A percentile compares a stretch with the other conserved stretches of the same genome.
These are phyloP conservation scores for Pythium utonaiense DNA, from an alignment of 352 stramenopile genomes.

Conservation along the genomic window DNA sequence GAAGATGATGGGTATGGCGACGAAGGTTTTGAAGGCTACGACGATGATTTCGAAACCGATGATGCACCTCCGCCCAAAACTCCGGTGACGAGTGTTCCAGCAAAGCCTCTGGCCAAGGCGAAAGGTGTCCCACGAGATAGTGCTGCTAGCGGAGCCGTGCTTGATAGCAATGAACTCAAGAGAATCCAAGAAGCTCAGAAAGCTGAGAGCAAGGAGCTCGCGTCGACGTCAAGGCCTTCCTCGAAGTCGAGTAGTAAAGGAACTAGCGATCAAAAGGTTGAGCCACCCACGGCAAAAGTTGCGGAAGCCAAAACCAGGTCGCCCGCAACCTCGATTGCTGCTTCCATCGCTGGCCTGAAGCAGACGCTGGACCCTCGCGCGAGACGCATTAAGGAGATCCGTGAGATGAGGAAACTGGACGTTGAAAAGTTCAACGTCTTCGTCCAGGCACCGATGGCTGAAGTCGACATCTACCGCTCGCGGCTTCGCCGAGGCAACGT, in stretches of 20 bases:
- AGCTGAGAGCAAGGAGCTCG: slow-evolving; percentile 50
- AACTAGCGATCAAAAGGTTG: slow-evolving; percentile 4
- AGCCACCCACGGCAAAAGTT: not conserved
- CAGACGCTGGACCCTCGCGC: slow-evolving; percentile 62
- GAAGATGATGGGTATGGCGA: slow-evolving; percentile 59
- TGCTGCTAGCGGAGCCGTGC: slow-evolving; percentile 19
- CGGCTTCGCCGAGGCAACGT: slow-evolving; percentile 46
- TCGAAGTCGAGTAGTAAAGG: slow-evolving; percentile 6
- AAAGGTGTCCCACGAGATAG: slow-evolving; percentile 14
- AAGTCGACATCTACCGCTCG: slow-evolving; percentile 53
- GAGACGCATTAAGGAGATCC: slow-evolving; percentile 55
- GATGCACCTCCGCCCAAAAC: slow-evolving; percentile 21
- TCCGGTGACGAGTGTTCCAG: slow-evolving; percentile 5
- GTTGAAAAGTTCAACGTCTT: slow-evolving; percentile 69
- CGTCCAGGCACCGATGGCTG: slow-evolving; percentile 49
- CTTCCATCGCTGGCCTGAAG: slow-evolving; percentile 72
- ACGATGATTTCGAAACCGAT: slow-evolving; percentile 53
- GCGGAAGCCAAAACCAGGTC: slow-evolving; percentile 2
- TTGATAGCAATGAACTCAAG: slow-evolving; percentile 32
- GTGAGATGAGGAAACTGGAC: slow-evolving; percentile 58
- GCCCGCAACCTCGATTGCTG: slow-evolving; percentile 36
- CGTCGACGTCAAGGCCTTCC: slow-evolving; percentile 27
- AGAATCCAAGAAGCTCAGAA: slow-evolving; percentile 66
- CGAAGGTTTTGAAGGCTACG: slow-evolving; percentile 64
- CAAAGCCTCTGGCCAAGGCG: slow-evolving; percentile 22